Evolutionary conservation across 345 rosid genomes (phyloP).

Genomic region (Ceriops zippeliana): DNA sequence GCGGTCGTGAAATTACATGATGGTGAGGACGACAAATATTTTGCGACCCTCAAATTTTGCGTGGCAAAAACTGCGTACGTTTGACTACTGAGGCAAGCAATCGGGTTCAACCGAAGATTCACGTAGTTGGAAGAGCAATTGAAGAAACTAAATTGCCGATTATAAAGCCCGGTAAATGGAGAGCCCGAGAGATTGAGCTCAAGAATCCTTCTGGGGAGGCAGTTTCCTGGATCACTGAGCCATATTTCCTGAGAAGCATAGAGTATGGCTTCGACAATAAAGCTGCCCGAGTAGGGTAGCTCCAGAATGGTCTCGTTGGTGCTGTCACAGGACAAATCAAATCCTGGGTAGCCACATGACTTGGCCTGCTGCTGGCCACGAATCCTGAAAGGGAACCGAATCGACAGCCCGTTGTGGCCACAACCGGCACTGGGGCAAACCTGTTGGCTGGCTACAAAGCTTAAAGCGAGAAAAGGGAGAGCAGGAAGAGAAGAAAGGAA

Average conservation of each 20-base stretch:
- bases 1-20: slow-evolving; percentile 35
- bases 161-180: slow-evolving; percentile 44
- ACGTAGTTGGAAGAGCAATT: slow-evolving; percentile 45
- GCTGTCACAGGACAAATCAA: slow-evolving; percentile 48
- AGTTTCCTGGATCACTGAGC: slow-evolving; percentile 57
- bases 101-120: slow-evolving; percentile 38
- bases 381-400: slow-evolving; percentile 63
- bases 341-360: slow-evolving; percentile 55
- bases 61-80: slow-evolving; percentile 60
- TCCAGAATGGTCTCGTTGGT: slow-evolving; percentile 34
- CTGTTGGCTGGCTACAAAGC: neutral
- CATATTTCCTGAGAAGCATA: slow-evolving; percentile 57
- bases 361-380: slow-evolving; percentile 25
- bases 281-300: slow-evolving; percentile 40
- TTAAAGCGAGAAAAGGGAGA: neutral
- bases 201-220: slow-evolving; percentile 59
- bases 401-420: slow-evolving; percentile 29
- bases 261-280: slow-evolving; percentile 48
- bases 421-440: slow-evolving; percentile 40
- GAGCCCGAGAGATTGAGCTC: slow-evolving; percentile 50
- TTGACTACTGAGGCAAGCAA: slow-evolving; percentile 51
- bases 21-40: slow-evolving; percentile 8
- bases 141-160: slow-evolving; percentile 48
- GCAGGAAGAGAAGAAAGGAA: slow-evolving; percentile 2
- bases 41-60: slow-evolving; percentile 28